Conservation (phyloP, 2,329 filamentous ascomycete genomes). For the Penicillium corylophilum region DNA sequence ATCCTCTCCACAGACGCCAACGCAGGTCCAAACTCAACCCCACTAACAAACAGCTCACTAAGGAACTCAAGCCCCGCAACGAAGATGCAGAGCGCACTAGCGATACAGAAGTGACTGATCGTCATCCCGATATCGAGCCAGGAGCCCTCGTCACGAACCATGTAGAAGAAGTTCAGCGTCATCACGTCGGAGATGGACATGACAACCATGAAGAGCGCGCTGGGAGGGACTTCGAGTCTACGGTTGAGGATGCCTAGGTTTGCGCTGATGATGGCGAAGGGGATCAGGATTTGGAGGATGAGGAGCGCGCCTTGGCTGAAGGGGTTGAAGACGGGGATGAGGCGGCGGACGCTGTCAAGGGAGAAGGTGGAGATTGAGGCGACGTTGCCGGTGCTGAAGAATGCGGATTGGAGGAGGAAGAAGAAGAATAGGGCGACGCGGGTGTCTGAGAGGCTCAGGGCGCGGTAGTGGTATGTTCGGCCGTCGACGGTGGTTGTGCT, state of each 20-base stretch:
- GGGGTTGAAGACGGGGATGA: constrained; percentile 90
- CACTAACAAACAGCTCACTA: constrained; percentile 77
- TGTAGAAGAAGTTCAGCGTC: constrained; percentile 96
- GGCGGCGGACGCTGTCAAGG: constrained; percentile 80
- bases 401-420: constrained; percentile 88
- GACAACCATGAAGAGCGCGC: constrained; percentile 88
- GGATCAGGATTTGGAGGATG: constrained; percentile 85
- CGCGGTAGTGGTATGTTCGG: constrained; percentile 53
- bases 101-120: constrained; percentile 93
- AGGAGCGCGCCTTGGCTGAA: constrained; percentile 87
- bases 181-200: constrained; percentile 89
- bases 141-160: constrained; percentile 91
- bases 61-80: constrained; percentile 83
- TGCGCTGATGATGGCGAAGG: constrained; percentile 87
- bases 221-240: constrained; percentile 77
- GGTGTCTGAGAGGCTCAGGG: constrained; percentile 76
- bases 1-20: constrained; percentile 19
- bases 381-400: constrained; percentile 96
- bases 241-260: constrained; percentile 93
- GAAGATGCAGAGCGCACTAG: constrained; percentile 84
- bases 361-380: constrained; percentile 93
- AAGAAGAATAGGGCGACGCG: constrained; percentile 94
- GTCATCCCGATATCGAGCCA: constrained; percentile 98
- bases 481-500: constrained; percentile 36
- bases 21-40: constrained; percentile 60